Percentiles rank a stretch among this genome's conserved stretches.
These are phyloP conservation scores for Przewalskia tangutica DNA, from an alignment of 257 asterid genomes.

Conservation along the genomic window DNA sequence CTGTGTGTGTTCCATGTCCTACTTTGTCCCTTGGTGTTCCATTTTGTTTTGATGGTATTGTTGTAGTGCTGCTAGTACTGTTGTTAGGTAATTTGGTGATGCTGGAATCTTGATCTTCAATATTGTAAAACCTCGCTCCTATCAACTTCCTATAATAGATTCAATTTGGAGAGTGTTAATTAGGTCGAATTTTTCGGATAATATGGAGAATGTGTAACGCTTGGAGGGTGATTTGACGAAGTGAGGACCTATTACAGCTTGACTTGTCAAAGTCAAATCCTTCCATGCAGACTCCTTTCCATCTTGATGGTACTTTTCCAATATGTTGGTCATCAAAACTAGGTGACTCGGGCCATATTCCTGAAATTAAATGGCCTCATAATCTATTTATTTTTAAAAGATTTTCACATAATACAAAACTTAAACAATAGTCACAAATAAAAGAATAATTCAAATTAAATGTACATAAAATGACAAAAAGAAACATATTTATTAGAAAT, in stretches of 20 bases:
- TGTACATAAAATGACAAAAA: too few relatives aligned
- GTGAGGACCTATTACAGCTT: conserved; percentile 53
- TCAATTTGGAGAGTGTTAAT: not conserved
- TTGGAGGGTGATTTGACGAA: not conserved
- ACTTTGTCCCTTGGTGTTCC: conserved; percentile 52
- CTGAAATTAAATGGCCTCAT: conserved; percentile 15
- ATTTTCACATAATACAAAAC: too few relatives aligned
- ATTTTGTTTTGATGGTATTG: not conserved
- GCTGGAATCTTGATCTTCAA: not conserved
- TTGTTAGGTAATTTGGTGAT: not conserved
- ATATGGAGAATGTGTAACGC: not conserved
- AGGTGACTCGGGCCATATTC: conserved; percentile 83
- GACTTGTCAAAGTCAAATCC: conserved; percentile 43
- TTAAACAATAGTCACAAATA: too few relatives aligned
- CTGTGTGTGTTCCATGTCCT: conserved; percentile 74
- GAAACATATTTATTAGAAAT: not conserved
- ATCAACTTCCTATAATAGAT: conserved; percentile 41
- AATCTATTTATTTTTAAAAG: too few relatives aligned
- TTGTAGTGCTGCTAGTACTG: not conserved
- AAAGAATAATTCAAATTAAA: too few relatives aligned
- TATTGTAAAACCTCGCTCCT: conserved; percentile 58
- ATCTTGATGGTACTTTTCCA: conserved; percentile 55
- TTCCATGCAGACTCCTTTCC: conserved; percentile 86
- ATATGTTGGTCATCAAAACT: conserved; percentile 49
- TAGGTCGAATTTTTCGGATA: not conserved